Evolutionary conservation across 225 moss, liverwort and hornwort genomes (phyloP), one percentile per base, ranked within the genome.

Genomic region (Marchantia paleacea): DNA sequence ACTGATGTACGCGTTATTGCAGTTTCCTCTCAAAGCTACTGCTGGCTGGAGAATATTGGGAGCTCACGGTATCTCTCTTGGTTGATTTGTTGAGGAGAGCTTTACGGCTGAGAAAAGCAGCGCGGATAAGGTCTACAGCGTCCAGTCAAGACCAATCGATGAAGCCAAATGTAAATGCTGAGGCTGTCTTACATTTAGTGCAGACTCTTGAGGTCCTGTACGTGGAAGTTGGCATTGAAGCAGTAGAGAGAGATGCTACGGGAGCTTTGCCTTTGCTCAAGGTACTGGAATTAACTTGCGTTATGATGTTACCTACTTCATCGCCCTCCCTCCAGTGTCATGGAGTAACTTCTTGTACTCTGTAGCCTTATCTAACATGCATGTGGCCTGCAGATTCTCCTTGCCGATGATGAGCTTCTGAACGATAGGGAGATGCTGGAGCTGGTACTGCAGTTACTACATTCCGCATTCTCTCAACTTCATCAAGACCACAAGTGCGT

Each of bases 1-100:
- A 58, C 25, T 20, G 18, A 58, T 47, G 19, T 58, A 28, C 31
- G 5, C 30, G 55, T 75, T 75, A n/a, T 65, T 51, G 30, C 84
- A 85, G 85, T 52, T 81, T 75, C 39, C 50, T 85, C 71, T 82
- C 85, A 22, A 82, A 79, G 62, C 68, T 82, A 52, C 63, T 85
- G 18, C 75, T 75, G 22, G 58, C 7, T 30, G 78, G 75, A 48
- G 81, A 85, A 82, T 67, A 61, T 60, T 85, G 85, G 85, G 75
- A 79, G 39, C 79, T 85, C 15, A 58, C 75, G 60, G 48, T 85
- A 52, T 61, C 79, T 30, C 81, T 85, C 54, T 79, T 85, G 71
- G 85, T 65, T 31, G 55, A 12, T 12, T 26, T 81, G 73, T 61
- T 84, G 73, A 82, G 73, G 24, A 75, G 79, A 52, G 81, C 75